These are phyloP conservation scores for Quercus dentata DNA, from an alignment of 306 rosid genomes.

Conservation along the genomic window DNA sequence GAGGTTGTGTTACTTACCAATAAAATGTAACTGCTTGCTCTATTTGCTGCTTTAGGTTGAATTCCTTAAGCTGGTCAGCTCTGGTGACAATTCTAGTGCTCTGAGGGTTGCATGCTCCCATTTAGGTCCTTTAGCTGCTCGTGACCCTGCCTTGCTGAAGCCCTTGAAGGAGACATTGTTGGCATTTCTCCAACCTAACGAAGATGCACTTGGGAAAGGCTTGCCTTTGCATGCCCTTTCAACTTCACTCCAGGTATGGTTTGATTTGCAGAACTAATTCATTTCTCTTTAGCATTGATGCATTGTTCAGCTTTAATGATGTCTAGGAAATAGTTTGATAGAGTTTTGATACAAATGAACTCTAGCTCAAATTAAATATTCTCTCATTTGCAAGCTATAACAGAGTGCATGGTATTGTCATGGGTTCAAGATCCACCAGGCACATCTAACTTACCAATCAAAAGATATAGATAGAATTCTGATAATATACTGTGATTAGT, in stretches of 20 bases:
- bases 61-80: conserved; percentile 85
- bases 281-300: not conserved
- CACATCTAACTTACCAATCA: not conserved
- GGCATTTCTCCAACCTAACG: conserved; percentile 79
- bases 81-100: conserved; percentile 82
- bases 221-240: conserved; percentile 88
- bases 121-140: conserved; percentile 88
- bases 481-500: too few species aligned
- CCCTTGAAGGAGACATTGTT: conserved; percentile 88
- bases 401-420: not conserved
- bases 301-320: not conserved
- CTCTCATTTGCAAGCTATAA: not conserved
- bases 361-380: not conserved
- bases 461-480: not conserved
- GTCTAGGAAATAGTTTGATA: not conserved
- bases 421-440: not conserved
- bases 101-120: conserved; percentile 85
- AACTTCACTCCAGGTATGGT: conserved; percentile 84
- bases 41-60: conserved; percentile 69
- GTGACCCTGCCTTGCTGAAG: conserved; percentile 74
- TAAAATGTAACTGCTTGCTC: conserved; percentile 11
- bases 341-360: not conserved
- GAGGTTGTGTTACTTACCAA: not conserved
- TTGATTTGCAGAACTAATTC: conserved; percentile 4
- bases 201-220: conserved; percentile 71